These are phyloP conservation scores for Scheffersomyces illinoinensis DNA, from an alignment of 1,139 yeast genomes.

Conservation along the genomic window DNA sequence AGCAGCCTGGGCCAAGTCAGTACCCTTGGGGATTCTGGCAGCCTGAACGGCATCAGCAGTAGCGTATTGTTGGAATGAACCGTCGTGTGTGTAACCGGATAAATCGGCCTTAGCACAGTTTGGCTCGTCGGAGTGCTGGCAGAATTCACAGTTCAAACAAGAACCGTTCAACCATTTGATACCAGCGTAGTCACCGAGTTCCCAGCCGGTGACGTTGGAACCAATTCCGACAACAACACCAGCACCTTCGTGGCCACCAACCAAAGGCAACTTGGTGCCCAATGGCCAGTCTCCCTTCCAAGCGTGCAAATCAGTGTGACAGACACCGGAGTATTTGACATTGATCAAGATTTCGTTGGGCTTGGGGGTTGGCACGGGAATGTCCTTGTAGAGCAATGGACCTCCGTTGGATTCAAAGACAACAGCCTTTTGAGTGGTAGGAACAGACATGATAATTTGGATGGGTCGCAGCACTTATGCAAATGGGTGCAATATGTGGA, in stretches of 20 bases:
- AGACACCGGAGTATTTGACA: constrained; percentile 66
- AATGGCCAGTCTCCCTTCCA: constrained; percentile 77
- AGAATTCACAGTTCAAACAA: constrained; percentile 72
- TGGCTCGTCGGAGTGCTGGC: constrained; percentile 67
- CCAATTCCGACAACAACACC: constrained; percentile 80
- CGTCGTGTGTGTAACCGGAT: constrained; percentile 81
- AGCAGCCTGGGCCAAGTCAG: constrained; percentile 35
- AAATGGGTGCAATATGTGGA: not conserved
- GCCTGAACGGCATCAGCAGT: constrained; percentile 55
- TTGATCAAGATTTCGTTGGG: constrained; percentile 61
- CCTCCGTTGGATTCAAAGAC: constrained; percentile 71
- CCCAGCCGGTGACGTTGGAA: constrained; percentile 63
- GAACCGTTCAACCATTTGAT: constrained; percentile 74
- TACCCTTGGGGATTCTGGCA: constrained; percentile 33
- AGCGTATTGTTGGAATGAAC: constrained; percentile 82
- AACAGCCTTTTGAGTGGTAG: constrained; percentile 71
- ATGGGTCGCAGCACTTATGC: not conserved
- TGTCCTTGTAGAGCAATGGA: constrained; percentile 58
- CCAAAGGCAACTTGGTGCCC: constrained; percentile 63
- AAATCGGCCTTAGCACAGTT: constrained; percentile 68
- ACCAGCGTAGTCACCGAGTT: constrained; percentile 78
- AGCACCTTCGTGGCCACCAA: constrained; percentile 88
- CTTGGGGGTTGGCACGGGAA: constrained; percentile 63
- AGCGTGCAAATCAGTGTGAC: constrained; percentile 71
- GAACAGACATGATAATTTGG: constrained; percentile 32